These are phyloP conservation scores for Oryza glumipatula DNA, from an alignment of 176 grass and related monocot species.

Conservation along the genomic window DNA sequence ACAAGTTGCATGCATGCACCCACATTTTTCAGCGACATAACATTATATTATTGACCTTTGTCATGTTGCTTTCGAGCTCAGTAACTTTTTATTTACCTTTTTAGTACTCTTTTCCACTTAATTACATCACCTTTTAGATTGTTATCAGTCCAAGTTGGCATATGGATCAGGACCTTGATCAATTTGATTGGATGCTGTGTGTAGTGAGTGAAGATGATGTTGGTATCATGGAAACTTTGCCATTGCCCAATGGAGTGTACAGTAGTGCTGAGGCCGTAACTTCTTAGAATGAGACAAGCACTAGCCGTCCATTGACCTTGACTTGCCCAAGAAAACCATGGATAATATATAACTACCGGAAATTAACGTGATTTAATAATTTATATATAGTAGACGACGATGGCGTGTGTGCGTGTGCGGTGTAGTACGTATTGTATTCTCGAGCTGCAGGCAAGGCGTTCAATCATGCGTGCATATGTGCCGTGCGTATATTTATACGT, in stretches of 20 bases:
- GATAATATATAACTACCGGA: background rate
- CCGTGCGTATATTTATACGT: background rate
- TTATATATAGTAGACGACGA: background rate
- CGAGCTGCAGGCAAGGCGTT: background rate
- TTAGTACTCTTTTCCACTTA: background rate
- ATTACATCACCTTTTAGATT: background rate
- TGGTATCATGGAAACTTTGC: background rate
- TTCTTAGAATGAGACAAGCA: background rate
- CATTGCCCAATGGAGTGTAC: background rate
- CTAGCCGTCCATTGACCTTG: background rate
- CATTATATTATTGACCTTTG: background rate
- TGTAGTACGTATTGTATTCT: background rate
- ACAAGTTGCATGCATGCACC: background rate
- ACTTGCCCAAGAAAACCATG: background rate
- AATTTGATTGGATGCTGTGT: background rate
- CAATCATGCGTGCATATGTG: background rate
- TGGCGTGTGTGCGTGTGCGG: background rate
- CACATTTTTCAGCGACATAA: background rate
- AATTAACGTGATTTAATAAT: background rate
- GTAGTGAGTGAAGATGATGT: background rate
- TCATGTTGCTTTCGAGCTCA: background rate
- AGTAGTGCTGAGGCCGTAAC: background rate
- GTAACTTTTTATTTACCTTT: background rate
- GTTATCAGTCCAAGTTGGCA: background rate
- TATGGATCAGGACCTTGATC: background rate